Base-by-base conservation (phyloP, 192 early-diverging fungal genomes). In the Umbelopsis ramanniana region DNA sequence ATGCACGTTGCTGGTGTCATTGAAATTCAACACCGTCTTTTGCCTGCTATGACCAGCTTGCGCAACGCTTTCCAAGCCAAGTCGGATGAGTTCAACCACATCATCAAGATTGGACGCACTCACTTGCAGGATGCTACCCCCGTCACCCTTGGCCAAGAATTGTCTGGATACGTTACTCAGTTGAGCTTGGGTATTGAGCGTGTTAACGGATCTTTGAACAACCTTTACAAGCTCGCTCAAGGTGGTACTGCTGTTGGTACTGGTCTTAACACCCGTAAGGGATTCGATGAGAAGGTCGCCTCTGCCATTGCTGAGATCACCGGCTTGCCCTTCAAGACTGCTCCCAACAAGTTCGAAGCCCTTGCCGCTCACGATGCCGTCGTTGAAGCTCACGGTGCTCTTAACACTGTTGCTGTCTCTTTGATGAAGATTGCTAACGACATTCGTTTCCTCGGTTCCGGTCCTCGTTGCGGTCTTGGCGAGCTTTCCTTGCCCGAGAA, bases 351-450 rank as follows among this genome's bases (percentile, higher is more conserved):
- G 89, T 99, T 99, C 72, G 98, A 99, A 83, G 96, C 98, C 19
- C 91, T 99, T 66, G 98, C 97, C 37, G 93, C 96, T 43, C 98
- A 99, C 80, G 98, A 99, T 81, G 95, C 98, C 67, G 89, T 98
- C 76, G 97, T 99, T 52, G 96, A 98, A 86, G 94, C 95, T 21
- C 90, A 89, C 67, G 98, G 98, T 46, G 92, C 94, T 11, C 86
- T 99, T 66, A 99, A 99, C 88, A 93, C 93, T 46, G 75, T 97
- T 72, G 97, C 97, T 37, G 93, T 92, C 52, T 97, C 95, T 22
- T 87, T 99, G 74, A 96, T 96, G 90, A 99, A 99, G 91, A 98
- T 99, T 78, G 97, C 96, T 79, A 98, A 97, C 83, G 98, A 99
- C 79, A 97, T 99, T 71, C 93, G 98, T 46, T 86, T 96, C 72